Percentiles rank a stretch among this genome's conserved stretches.
phyloP scores from a whole-genome alignment of 192 early-diverging fungal species.

The Backusella parvicylindrica region DNA sequence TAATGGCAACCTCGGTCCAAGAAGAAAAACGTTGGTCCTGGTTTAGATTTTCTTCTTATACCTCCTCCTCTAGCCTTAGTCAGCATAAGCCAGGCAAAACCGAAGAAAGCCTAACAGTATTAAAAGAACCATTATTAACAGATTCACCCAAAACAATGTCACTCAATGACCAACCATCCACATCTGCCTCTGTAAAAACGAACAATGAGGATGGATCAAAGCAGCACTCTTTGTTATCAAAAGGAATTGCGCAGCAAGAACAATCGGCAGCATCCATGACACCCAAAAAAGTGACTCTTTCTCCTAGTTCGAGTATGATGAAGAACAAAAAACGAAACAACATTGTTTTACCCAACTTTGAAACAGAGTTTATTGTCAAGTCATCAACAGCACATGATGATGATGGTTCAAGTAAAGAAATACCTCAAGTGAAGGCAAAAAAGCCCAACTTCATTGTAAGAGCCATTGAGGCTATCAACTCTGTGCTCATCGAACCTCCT shows the following conservation, averaged over 20 bases:
- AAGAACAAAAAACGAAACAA: conserved; percentile 11
- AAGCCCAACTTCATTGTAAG: neutral
- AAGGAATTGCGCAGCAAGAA: neutral
- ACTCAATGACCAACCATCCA: neutral
- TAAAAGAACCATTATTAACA: neutral
- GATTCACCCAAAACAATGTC: neutral
- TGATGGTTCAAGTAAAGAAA: neutral
- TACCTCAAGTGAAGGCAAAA: neutral
- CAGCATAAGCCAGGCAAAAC: neutral
- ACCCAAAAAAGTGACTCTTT: neutral
- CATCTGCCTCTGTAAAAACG: neutral
- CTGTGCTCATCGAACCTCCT: neutral
- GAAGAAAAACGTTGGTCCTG: neutral
- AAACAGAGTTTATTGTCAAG: conserved; percentile 22
- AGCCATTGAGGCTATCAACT: conserved; percentile 6
- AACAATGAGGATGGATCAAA: neutral
- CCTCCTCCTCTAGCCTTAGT: neutral
- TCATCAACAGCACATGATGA: neutral
- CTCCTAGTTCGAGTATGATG: neutral
- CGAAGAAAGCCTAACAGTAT: neutral
- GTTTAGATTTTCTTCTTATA: neutral
- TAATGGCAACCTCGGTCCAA: neutral
- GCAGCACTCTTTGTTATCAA: neutral
- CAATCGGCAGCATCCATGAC: neutral
- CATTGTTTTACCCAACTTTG: conserved; percentile 25